A percentile compares a stretch with the other conserved stretches of the same genome.
Evolutionary conservation across 305 asterid genomes (phyloP).

Genomic region (Fraxinus angustifolia): DNA sequence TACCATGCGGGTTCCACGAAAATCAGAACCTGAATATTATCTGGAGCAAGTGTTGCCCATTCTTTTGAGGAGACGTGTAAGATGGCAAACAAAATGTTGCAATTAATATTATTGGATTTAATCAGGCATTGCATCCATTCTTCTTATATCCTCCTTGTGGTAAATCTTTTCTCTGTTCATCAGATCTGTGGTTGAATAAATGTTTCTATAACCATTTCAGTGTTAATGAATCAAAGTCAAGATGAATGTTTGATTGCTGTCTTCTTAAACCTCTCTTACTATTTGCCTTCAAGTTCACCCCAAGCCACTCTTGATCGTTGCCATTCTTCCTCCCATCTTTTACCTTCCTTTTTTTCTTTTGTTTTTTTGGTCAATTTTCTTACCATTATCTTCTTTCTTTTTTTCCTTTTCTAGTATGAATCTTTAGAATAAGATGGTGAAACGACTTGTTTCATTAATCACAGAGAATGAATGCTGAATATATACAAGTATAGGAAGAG

Average conservation of each 20-base stretch:
- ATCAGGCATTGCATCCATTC: background rate
- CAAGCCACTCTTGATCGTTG: background rate
- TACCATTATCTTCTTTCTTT: background rate
- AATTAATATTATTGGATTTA: background rate
- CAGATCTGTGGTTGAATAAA: background rate
- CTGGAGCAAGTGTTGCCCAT: constrained; percentile 21
- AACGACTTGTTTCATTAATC: background rate
- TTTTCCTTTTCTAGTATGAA: background rate
- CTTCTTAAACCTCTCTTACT: background rate
- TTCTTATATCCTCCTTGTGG: background rate
- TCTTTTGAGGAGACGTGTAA: constrained; percentile 7
- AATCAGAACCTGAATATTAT: constrained; percentile 26
- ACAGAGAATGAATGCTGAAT: background rate
- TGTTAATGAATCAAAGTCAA: background rate
- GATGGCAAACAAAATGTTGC: background rate
- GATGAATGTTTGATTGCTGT: background rate
- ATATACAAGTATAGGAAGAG: background rate
- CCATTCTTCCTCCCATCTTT: background rate
- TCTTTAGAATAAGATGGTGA: background rate
- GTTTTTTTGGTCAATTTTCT: background rate
- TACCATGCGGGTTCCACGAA: constrained; percentile 30
- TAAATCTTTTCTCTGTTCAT: background rate
- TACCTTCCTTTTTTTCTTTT: background rate
- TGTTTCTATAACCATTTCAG: background rate
- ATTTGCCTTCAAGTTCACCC: background rate